These are phyloP conservation scores for Lachnellula subtilissima DNA, from an alignment of 2,329 filamentous ascomycete species.

Conservation along the genomic window DNA sequence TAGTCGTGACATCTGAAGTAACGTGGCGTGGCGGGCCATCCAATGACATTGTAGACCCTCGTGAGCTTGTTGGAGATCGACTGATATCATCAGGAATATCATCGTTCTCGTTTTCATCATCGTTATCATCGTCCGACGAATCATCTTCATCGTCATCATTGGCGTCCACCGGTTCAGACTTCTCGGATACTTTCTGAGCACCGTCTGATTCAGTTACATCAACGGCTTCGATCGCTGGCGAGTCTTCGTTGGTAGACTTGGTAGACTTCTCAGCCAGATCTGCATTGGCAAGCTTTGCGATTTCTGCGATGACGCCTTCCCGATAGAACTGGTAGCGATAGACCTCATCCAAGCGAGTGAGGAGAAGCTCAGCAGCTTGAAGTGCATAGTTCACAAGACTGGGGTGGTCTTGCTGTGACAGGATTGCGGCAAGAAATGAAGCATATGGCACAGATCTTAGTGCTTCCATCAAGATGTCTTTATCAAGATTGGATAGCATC, in stretches of 20 bases:
- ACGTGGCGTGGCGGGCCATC: slow-evolving; percentile 49
- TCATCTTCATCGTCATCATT: slow-evolving; percentile 43
- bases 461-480: slow-evolving; percentile 76
- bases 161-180: slow-evolving; percentile 11
- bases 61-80: slow-evolving; percentile 42
- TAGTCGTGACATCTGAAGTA: slow-evolving; percentile 47
- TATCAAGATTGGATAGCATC: slow-evolving; percentile 95
- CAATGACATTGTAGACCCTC: slow-evolving; percentile 60
- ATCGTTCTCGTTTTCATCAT: slow-evolving; percentile 46
- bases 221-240: slow-evolving; percentile 13
- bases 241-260: slow-evolving; percentile 18
- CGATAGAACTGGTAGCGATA: slow-evolving; percentile 97
- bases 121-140: slow-evolving; percentile 48
- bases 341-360: slow-evolving; percentile 77
- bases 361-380: slow-evolving; percentile 82
- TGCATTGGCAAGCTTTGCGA: slow-evolving; percentile 66
- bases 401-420: slow-evolving; percentile 91
- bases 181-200: slow-evolving; percentile 30
- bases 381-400: slow-evolving; percentile 81
- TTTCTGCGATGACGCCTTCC: slow-evolving; percentile 91
- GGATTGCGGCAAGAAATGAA: slow-evolving; percentile 88
- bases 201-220: slow-evolving; percentile 31
- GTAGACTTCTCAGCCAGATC: slow-evolving; percentile 18
- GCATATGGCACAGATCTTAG: slow-evolving; percentile 87
- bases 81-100: slow-evolving; percentile 45